Evolutionary conservation across 371 early-diverging fungal genomes (phyloP), one percentile per base, ranked within the genome.

Genomic region (Scutellospora calospora): DNA sequence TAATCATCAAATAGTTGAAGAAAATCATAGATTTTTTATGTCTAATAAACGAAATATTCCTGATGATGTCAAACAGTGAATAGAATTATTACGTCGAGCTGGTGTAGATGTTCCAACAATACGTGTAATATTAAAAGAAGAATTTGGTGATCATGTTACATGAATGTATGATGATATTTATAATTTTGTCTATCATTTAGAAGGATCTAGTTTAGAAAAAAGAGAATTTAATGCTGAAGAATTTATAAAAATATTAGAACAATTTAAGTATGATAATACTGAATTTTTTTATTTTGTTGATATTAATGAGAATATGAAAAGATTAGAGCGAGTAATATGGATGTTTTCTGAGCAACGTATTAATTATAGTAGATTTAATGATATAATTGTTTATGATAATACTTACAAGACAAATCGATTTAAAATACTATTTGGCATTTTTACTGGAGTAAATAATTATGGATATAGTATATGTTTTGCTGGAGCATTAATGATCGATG

Each of bases 331-430:
- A 16, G 68, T 22, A 66, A 66, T 66, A 35, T 66, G 0, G 18
- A 35, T 66, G 18, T 66, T 66, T 66, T 1, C 68, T 31, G 2
- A 66, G n/a, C 16, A 66, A n/a, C 0, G 5, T 18, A 35, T 66
- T n/a, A 41, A 31, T 16, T 66, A 66, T 41, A 35, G 18, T 66
- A 31, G 31, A 41, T 66, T 66, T 9, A 35, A 66, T 41, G 18
- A 66, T 66, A n/a, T 66, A 31, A 16, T 66, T n/a, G 68, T 66
- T n/a, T 66, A 27, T 66, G 35, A 66, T 66, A 66, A 66, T 41
- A 66, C 35, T 29, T 66, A 66, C 29, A 35, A 31, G 31, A 66
- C 68, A 8, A 66, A 66, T 41, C 18, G 0, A 0, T 66, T 66
- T 66, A 9, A 31, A 31, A 66, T 66, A 0, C 31, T 0, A 66